Base-by-base conservation (phyloP, 345 rosid species). In the Eucalyptus rudis region DNA sequence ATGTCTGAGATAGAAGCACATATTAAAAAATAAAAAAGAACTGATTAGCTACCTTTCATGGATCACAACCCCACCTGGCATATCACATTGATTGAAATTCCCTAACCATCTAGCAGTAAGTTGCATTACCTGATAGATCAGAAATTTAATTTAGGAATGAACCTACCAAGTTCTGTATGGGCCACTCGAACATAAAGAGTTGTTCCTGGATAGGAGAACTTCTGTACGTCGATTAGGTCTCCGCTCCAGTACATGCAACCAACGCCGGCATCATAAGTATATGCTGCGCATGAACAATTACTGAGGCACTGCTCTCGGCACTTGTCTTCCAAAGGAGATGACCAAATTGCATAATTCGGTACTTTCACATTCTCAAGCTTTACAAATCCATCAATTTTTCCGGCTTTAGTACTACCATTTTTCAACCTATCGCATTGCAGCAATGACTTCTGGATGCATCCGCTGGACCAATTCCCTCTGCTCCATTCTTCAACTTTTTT, bases 271-370 rank as follows among this genome's bases (percentile, higher is more conserved):
- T 89, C 54, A 89, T 80, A 68, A 25, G 92, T 88, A 87, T 92
- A 89, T 29, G 92, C 93, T 14, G 88, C 6, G n/a, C 93, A 90
- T 2, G 92, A 90, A 68, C 94, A 93, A 71, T 93, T 93, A 31
- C 66, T 89, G 52, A 87, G 33, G 88, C 94, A 93, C 50, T 31
- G 64, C 4, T 40, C 58, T 49, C 4, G 79, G 86, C 94, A 93
- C 33, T 87, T 43, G 25, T 68, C 84, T 87, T 76, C 80, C 22
- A 25, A 19, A 47, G 31, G 9, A 66, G 36, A 54, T 27, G 91
- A 88, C 90, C 87, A 56, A 1, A 66, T 62, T 1, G 90, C 90
- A 51, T 76, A 88, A 56, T 88, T 59, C 19, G 90, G 91, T 31
- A 90, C 90, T 84, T 90, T 89, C 64, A 89, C 80, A 27, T 16